Evolutionary conservation across 768 basidiomycete species (phyloP).

Genomic region (Auricularia sp.): DNA sequence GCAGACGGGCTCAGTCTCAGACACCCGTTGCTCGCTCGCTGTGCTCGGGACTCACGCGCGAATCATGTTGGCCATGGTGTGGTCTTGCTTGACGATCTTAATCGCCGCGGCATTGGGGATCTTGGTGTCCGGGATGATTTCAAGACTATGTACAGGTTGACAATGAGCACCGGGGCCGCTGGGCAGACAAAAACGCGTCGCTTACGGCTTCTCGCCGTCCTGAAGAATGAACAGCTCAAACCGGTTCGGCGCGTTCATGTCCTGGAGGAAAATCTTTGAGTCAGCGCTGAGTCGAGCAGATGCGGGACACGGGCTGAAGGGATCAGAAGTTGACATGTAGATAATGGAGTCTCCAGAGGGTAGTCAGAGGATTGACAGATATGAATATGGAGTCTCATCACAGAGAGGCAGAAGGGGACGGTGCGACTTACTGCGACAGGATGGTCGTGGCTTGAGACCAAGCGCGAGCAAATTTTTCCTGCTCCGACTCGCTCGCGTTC

Average conservation of each 20-base stretch:
- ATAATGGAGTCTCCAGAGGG: constrained; percentile 19
- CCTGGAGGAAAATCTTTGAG: neutral
- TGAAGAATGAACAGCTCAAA: constrained; percentile 86
- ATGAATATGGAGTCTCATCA: constrained; percentile 25
- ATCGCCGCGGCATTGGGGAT: constrained; percentile 96
- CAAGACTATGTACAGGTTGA: constrained; percentile 46
- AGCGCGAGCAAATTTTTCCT: neutral
- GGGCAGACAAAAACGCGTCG: constrained; percentile 14
- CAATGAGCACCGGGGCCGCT: constrained; percentile 6
- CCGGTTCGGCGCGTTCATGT: constrained; percentile 91
- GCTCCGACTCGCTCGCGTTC: neutral
- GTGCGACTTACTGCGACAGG: neutral
- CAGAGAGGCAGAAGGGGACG: constrained; percentile 6
- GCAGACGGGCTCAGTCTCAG: neutral
- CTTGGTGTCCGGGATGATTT: constrained; percentile 90
- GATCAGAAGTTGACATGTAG: constrained; percentile 13
- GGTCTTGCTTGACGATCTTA: constrained; percentile 92
- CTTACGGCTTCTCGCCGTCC: constrained; percentile 90
- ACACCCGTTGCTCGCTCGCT: neutral
- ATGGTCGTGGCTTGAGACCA: neutral
- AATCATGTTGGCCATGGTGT: constrained; percentile 94
- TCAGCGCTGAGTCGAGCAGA: constrained; percentile 1
- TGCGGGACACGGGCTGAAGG: neutral
- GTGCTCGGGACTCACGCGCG: constrained; percentile 53
- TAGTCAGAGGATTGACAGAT: constrained; percentile 51